These are phyloP conservation scores for Globisporangium carolinianum DNA, from an alignment of 352 stramenopile genomes.

Conservation along the genomic window DNA sequence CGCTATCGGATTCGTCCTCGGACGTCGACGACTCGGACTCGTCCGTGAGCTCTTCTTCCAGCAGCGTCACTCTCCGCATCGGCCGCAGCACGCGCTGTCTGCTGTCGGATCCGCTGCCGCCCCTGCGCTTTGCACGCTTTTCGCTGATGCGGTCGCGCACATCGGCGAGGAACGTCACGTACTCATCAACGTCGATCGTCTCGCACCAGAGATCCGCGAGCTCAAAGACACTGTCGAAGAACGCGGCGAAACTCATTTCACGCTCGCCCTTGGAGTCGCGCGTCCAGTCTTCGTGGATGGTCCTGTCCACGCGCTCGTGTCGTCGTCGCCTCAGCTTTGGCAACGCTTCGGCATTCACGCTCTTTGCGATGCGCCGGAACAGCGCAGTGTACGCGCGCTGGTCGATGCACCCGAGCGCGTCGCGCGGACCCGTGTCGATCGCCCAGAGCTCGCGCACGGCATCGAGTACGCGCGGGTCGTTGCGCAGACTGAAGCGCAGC, in stretches of 20 bases:
- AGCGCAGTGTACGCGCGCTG: conserved; percentile 39
- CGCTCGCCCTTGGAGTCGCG: conserved; percentile 48
- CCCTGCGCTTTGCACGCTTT: conserved; percentile 5
- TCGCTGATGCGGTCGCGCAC: conserved; percentile 34
- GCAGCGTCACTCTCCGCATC: conserved; percentile 33
- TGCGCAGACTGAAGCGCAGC: conserved; percentile 59
- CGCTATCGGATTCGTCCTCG: conserved; percentile 13
- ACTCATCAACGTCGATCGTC: conserved; percentile 58
- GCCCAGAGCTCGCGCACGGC: conserved; percentile 49
- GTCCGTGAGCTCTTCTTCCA: conserved; percentile 37
- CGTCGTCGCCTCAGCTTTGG: background rate
- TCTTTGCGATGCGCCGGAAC: conserved; percentile 52
- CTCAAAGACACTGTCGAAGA: conserved; percentile 74
- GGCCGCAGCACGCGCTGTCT: conserved; percentile 30
- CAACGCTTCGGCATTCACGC: conserved; percentile 35
- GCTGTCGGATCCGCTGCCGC: background rate
- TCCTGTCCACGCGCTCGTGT: conserved; percentile 29
- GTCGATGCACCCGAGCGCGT: conserved; percentile 56
- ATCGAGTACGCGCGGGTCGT: conserved; percentile 34
- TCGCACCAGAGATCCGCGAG: conserved; percentile 70
- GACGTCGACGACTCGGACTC: conserved; percentile 19
- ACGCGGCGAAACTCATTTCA: conserved; percentile 56
- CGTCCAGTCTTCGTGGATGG: conserved; percentile 56
- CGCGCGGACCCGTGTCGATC: conserved; percentile 41
- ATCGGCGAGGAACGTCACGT: conserved; percentile 42